Percentiles rank a stretch among this genome's conserved stretches.
Conservation (phyloP, 192 early-diverging fungal genomes). For the Entomortierella beljakovae region DNA sequence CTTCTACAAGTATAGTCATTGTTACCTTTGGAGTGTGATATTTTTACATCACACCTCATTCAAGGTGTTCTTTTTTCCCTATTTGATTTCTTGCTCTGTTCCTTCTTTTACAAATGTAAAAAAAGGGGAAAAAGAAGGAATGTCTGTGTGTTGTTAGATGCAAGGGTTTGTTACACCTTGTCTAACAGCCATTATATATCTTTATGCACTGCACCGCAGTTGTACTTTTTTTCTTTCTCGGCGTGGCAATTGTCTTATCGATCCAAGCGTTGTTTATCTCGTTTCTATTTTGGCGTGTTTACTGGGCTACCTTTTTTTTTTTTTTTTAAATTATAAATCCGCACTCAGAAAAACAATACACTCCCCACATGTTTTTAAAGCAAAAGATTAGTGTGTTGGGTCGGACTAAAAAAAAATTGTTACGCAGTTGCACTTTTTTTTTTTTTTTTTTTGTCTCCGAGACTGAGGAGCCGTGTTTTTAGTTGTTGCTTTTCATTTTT, state of each 20-base stretch:
- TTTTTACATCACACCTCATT: no score
- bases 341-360: no score
- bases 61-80: no score
- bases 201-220: background rate
- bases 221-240: background rate
- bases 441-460: constrained; percentile 19
- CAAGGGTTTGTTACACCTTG: constrained; percentile 19
- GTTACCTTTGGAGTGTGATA: no score
- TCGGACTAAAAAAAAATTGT: constrained; percentile 17
- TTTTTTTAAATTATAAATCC: background rate
- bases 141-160: background rate
- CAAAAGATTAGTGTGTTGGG: no score
- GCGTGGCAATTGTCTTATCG: no score
- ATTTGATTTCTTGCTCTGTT: no score
- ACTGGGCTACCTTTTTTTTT: background rate
- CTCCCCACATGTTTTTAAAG: no score
- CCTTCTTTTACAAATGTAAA: background rate
- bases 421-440: constrained; percentile 17
- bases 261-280: background rate
- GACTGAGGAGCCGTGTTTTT: background rate
- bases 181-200: background rate
- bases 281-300: background rate
- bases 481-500: constrained; percentile 9
- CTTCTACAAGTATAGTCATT: background rate
- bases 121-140: background rate